Evolutionary conservation across 2,329 filamentous ascomycete species (phyloP), one percentile per base, ranked within the genome.

Genomic region (Talaromyces sp.): DNA sequence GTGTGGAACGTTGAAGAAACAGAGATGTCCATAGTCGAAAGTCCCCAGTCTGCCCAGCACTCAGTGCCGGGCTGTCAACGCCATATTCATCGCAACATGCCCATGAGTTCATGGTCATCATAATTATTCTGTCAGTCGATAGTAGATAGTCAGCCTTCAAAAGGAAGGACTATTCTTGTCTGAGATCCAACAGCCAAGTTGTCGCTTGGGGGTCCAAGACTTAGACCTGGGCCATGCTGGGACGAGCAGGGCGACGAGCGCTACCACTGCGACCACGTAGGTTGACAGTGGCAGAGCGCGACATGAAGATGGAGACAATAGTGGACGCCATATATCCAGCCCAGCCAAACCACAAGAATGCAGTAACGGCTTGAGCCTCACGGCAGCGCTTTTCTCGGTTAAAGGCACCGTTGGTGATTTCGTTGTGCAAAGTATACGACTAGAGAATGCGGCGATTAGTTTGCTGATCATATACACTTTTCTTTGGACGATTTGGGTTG

Each of bases 301-400:
- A 60, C 52, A 65, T 59, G 40, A 79, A 55, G 53, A 71, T 49
- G 1, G 75, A 78, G 47, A 78, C 59, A 48, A 76, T 53, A 44
- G 75, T 57, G 6, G 75, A 77, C 4, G 64, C 70, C 39, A 74
- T 66, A 55, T 75, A 82, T 4, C 73, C 62, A 35, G 70, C 75
- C 68, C 75, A 81, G 8, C 67, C 70, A 57, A 82, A 80, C 78
- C 78, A 82, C 44, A 81, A 68, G 70, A 82, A 82, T 0, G 79
- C 79, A 19, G 68, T 71, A 2, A 75, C 65, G 4, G 80, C 79
- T 63, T 82, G 77, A 9, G 77, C 77, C 65, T 82, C 79, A 36
- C 75, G 77, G 62, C 80, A 82, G 47, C 77, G 72, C 55, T 75
- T 76, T 11, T 57, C 43, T 6, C 49, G 61, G 41, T 71, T 56